A percentile compares a stretch with the other conserved stretches of the same genome.
phyloP scores from a whole-genome alignment of 768 basidiomycete species.

The Leccinum longicurvipes region DNA sequence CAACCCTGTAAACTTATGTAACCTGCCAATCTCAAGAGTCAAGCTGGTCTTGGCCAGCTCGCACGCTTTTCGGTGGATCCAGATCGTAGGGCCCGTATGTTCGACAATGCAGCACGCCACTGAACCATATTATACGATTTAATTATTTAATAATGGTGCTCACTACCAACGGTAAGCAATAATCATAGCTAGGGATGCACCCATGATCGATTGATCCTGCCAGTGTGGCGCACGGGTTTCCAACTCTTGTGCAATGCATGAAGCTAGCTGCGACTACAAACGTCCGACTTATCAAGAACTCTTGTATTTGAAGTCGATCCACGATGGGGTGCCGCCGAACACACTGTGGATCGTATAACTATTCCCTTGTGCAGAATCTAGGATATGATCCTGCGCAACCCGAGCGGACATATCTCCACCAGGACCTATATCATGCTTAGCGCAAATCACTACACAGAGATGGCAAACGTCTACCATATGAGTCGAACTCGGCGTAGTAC shows the following conservation, averaged over 20 bases:
- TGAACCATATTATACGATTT: no score
- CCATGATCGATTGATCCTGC: background rate
- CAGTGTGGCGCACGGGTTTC: background rate
- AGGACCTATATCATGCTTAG: background rate
- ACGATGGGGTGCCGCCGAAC: background rate
- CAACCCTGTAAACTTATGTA: no score
- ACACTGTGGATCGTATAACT: background rate
- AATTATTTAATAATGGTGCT: no score
- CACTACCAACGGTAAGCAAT: background rate
- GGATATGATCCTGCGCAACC: background rate
- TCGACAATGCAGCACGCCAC: no score
- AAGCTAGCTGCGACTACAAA: background rate
- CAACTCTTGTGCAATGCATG: background rate
- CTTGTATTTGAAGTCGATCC: background rate
- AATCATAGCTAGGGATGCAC: background rate
- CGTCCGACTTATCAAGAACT: background rate
- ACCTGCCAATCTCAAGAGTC: no score
- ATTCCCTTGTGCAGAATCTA: background rate
- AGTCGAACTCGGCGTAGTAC: background rate
- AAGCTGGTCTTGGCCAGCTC: no score
- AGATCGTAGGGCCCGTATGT: no score
- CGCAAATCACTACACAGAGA: background rate
- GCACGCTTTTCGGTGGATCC: no score
- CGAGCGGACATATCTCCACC: background rate
- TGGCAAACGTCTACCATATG: background rate